Conservation (phyloP, 2,329 filamentous ascomycete genomes). For the Nigrograna mackinnonii region DNA sequence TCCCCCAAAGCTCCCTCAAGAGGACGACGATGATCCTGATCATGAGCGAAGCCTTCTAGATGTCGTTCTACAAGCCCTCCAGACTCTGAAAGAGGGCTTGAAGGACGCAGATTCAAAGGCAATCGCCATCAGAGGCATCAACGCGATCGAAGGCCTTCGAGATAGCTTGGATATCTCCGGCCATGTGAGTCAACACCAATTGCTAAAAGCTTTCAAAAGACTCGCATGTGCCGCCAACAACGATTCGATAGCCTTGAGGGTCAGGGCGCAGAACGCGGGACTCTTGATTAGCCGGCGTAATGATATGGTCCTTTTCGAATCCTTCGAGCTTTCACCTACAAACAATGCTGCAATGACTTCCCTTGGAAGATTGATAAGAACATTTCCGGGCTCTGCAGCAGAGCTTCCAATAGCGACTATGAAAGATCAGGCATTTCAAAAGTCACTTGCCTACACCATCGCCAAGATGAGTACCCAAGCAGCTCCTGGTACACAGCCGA, state of each 20-base stretch:
- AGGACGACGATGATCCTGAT: constrained; percentile 22
- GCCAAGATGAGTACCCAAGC: constrained; percentile 41
- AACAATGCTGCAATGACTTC: constrained; percentile 42
- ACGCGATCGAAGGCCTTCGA: background rate
- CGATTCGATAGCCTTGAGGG: constrained; percentile 40
- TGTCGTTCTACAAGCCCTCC: constrained; percentile 10
- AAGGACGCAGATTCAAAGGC: background rate
- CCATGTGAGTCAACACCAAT: background rate
- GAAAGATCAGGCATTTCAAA: constrained; percentile 13
- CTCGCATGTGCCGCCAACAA: background rate
- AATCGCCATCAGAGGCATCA: too few species aligned
- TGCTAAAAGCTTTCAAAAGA: background rate
- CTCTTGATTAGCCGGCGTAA: constrained; percentile 42
- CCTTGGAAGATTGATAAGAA: constrained; percentile 46
- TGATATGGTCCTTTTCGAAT: constrained; percentile 40
- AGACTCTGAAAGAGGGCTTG: too few species aligned
- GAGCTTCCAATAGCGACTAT: constrained; percentile 29
- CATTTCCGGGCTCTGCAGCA: constrained; percentile 49
- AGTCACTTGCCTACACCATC: constrained; percentile 34
- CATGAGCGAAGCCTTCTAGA: constrained; percentile 18
- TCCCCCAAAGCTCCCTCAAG: constrained; percentile 52
- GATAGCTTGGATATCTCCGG: background rate
- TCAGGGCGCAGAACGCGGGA: constrained; percentile 52
- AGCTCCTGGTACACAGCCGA: constrained; percentile 36
- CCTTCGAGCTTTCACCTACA: constrained; percentile 52